These are phyloP conservation scores for Hericium alpestre DNA, from an alignment of 768 basidiomycete species.

Conservation along the genomic window DNA sequence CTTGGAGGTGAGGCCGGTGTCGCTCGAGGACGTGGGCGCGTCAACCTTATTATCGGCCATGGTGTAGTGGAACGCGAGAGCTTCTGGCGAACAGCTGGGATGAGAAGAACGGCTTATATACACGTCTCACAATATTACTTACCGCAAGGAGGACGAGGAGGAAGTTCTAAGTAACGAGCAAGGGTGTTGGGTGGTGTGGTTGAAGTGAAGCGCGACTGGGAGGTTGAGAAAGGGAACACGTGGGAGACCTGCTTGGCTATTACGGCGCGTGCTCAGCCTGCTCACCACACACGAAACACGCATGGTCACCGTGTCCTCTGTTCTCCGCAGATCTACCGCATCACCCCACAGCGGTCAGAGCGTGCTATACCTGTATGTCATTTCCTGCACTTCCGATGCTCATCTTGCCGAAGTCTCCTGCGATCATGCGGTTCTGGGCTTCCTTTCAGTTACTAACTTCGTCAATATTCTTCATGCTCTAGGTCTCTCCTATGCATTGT, in stretches of 20 bases:
- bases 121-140: not conserved
- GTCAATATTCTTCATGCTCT: not conserved
- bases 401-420: not conserved
- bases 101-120: not conserved
- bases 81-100: not conserved
- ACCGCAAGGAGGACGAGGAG: not conserved
- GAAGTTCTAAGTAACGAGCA: not conserved
- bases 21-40: slow-evolving; percentile 46
- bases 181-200: not conserved
- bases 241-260: not conserved
- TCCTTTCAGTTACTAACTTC: not conserved
- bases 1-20: slow-evolving; percentile 31
- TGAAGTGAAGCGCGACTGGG: too few relatives aligned
- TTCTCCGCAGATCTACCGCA: not conserved
- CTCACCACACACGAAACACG: not conserved
- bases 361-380: not conserved
- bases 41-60: slow-evolving; percentile 42
- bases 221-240: not conserved
- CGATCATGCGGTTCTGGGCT: not conserved
- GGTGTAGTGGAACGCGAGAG: not conserved
- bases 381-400: not conserved
- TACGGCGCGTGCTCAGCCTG: not conserved
- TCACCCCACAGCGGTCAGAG: not conserved
- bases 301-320: not conserved
- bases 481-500: too few relatives aligned